Percentiles rank a stretch among this genome's conserved stretches.
phyloP scores from a whole-genome alignment of 2,329 filamentous ascomycete genomes.

The Neofusicoccum cordaticola region DNA sequence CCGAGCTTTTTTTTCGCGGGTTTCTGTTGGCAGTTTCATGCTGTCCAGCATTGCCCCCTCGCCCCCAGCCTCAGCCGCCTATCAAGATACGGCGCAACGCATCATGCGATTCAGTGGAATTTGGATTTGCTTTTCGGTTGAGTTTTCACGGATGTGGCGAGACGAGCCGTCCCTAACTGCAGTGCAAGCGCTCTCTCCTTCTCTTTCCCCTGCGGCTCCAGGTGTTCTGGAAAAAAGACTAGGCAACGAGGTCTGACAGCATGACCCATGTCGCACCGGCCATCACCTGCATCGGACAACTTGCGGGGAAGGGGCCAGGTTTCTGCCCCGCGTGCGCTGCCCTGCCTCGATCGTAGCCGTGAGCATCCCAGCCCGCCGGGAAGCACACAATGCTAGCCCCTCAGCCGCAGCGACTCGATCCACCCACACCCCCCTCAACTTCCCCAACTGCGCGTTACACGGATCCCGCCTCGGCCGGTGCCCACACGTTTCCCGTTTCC shows the following conservation, averaged over 20 bases:
- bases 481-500: background rate
- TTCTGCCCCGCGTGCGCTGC: background rate
- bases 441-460: background rate
- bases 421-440: background rate
- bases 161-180: background rate
- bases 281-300: background rate
- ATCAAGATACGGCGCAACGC: background rate
- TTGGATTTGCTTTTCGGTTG: background rate
- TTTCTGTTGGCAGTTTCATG: conserved; percentile 8
- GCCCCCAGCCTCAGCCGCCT: background rate
- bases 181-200: background rate
- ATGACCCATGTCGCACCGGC: background rate
- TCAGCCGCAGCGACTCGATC: background rate
- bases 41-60: background rate
- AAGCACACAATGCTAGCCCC: background rate
- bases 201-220: background rate
- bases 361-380: background rate
- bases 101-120: no score
- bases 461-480: conserved; percentile 1
- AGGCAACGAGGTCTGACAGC: background rate
- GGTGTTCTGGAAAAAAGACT: background rate
- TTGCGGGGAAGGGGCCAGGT: background rate
- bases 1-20: background rate
- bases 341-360: background rate
- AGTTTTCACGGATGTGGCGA: background rate